A percentile compares a stretch with the other conserved stretches of the same genome.
Evolutionary conservation across 2,329 filamentous ascomycete species (phyloP).

Genomic region (Thelonectria olida): DNA sequence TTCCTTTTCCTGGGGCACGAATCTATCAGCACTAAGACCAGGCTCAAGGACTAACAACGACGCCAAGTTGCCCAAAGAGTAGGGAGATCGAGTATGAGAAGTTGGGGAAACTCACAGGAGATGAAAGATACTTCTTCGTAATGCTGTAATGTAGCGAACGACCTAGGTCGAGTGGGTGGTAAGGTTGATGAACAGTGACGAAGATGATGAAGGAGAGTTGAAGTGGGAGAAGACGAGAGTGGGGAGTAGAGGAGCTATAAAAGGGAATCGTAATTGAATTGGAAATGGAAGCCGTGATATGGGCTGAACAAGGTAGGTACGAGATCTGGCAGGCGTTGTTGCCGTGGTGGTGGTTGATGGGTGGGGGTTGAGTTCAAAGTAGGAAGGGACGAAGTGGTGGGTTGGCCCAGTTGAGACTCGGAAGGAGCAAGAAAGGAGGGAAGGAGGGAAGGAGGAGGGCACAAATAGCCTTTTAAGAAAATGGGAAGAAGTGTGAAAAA

Average conservation of each 20-base stretch:
- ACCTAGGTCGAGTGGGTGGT: no score
- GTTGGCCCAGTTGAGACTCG: neutral
- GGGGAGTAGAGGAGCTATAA: neutral
- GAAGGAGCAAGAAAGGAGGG: neutral
- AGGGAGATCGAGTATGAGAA: neutral
- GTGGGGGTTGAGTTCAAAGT: neutral
- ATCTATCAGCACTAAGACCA: slow-evolving; percentile 9
- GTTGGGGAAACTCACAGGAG: neutral
- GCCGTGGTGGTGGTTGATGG: neutral
- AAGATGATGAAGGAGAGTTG: neutral
- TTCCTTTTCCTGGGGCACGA: slow-evolving; percentile 13
- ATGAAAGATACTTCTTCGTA: neutral
- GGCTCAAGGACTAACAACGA: neutral
- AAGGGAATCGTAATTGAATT: neutral
- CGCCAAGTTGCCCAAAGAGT: neutral
- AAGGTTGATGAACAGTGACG: neutral
- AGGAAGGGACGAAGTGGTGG: slow-evolving; percentile 4
- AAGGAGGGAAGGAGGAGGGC: slow-evolving; percentile 1
- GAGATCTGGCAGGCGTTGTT: slow-evolving; percentile 6
- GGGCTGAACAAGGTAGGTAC: neutral
- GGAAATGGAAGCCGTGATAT: neutral
- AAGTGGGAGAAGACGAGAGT: neutral
- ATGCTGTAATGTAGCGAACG: neutral
- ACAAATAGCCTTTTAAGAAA: neutral
- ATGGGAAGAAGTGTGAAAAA: neutral